Evolutionary conservation across 306 rosid genomes (phyloP).

Genomic region (Morella rubra): DNA sequence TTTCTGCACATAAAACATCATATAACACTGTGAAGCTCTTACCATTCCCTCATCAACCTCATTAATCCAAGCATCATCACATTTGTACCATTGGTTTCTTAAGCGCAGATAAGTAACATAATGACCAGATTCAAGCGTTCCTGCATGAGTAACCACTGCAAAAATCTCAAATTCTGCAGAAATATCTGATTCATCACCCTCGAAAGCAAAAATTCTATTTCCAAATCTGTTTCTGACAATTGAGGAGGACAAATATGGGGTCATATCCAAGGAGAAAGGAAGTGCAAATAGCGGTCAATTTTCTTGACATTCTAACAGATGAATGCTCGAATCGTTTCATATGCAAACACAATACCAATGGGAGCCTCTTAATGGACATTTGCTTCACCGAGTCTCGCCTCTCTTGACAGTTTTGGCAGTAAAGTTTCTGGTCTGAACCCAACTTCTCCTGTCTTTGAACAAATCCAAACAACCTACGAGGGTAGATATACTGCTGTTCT

Average conservation of each 20-base stretch:
- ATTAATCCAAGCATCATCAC: constrained; percentile 89
- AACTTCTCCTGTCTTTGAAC: constrained; percentile 82
- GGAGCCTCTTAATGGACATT: constrained; percentile 81
- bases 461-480: constrained; percentile 78
- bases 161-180: constrained; percentile 69
- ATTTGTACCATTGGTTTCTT: constrained; percentile 73
- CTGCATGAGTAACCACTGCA: constrained; percentile 83
- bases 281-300: constrained; percentile 71
- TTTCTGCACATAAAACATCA: constrained; percentile 83
- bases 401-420: constrained; percentile 71
- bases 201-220: constrained; percentile 70
- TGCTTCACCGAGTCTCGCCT: constrained; percentile 72
- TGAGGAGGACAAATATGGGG: constrained; percentile 76
- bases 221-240: constrained; percentile 79
- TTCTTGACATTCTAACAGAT: constrained; percentile 53
- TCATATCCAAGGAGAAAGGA: constrained; percentile 80
- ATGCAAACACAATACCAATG: constrained; percentile 73
- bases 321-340: constrained; percentile 87
- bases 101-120: constrained; percentile 72
- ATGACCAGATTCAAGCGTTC: constrained; percentile 86
- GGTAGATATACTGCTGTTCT: constrained; percentile 46
- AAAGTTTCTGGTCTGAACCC: constrained; percentile 91
- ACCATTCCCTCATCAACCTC: constrained; percentile 80
- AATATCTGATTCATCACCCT: constrained; percentile 64
- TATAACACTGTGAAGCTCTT: constrained; percentile 85